Conservation (phyloP, 768 basidiomycete genomes). For the Leccinum subgranulosum region DNA sequence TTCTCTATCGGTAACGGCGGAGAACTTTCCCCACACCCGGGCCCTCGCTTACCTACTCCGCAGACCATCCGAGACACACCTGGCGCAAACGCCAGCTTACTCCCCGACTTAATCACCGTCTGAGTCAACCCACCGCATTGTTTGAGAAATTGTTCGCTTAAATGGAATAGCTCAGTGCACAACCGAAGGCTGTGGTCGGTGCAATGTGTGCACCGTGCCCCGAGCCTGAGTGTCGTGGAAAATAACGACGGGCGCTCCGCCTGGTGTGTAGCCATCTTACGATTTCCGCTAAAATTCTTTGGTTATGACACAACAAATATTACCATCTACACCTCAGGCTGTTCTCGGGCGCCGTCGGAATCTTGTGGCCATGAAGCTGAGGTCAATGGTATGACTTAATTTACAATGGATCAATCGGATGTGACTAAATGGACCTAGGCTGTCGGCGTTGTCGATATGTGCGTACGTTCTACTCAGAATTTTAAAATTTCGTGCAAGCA, state of each 20-base stretch:
- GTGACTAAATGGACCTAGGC: not conserved
- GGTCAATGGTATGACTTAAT: not conserved
- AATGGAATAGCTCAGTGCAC: not conserved
- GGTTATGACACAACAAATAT: not conserved
- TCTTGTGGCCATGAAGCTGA: not conserved
- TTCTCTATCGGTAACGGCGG: not conserved
- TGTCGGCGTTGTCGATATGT: not conserved
- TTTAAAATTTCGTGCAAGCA: not conserved
- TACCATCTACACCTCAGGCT: not conserved
- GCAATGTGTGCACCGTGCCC: not conserved
- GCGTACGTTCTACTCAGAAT: not conserved
- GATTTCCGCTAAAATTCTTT: not conserved
- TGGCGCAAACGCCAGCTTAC: not conserved
- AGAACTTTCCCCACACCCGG: too few relatives aligned
- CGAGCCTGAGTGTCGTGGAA: not conserved
- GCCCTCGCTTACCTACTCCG: too few relatives aligned
- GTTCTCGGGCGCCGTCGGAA: not conserved
- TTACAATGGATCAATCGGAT: not conserved
- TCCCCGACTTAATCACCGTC: not conserved
- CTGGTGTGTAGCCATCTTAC: not conserved
- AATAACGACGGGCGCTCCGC: not conserved
- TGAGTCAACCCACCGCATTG: not conserved
- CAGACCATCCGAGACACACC: too few relatives aligned
- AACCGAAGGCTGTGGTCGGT: not conserved
- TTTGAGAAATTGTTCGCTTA: not conserved